Base-by-base conservation (phyloP, 805 yeast species). In the Sugiyamaella valdiviana region DNA sequence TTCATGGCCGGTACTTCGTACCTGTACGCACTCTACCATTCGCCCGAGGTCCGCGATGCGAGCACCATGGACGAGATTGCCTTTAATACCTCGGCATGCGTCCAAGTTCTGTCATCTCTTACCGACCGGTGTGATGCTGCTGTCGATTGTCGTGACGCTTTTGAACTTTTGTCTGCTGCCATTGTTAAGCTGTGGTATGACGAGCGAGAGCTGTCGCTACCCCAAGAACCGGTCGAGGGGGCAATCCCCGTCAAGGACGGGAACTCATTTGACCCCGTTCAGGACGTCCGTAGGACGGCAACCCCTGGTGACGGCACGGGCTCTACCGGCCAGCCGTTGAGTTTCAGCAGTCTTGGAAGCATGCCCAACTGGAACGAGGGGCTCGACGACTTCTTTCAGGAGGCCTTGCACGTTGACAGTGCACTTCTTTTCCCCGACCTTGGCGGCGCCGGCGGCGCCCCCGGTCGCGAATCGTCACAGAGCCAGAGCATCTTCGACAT, bases 1-100 rank as follows among this genome's bases (percentile, higher is more conserved):
- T 87, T 87, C 62, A 83, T 85, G 84, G 90, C 95, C 0, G 95
- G 95, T 0, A 83, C 91, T 22, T 83, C 95, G 1, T 88, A 80
- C 57, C 69, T 89, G 39, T 88, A 85, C 61, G 77, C 89, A 0
- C 72, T 87, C 12, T 88, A 85, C 62, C 83, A 83, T 62, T 78
- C 85, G 35, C 72, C 72, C n/a, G 75, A 73, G 42, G 78, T 76
- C 1, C 63, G 83, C 19, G 60, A 65, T 5, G 66, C 67, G 5
- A 72, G 79, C 16, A 62, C 74, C 1, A 55, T 78, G 17, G 70
- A 71, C 19, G 78, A 74, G 42, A 71, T 82, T 29, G 79, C 84
- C 20, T 71, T 70, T 22, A 66, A n/a, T 12, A 41, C 24, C 16
- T 15, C 45, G 53, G 55, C 61, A 14, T 65, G 70, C 45, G 69